These are phyloP conservation scores for Rhodocollybia butyracea DNA, from an alignment of 768 basidiomycete species.

Conservation along the genomic window DNA sequence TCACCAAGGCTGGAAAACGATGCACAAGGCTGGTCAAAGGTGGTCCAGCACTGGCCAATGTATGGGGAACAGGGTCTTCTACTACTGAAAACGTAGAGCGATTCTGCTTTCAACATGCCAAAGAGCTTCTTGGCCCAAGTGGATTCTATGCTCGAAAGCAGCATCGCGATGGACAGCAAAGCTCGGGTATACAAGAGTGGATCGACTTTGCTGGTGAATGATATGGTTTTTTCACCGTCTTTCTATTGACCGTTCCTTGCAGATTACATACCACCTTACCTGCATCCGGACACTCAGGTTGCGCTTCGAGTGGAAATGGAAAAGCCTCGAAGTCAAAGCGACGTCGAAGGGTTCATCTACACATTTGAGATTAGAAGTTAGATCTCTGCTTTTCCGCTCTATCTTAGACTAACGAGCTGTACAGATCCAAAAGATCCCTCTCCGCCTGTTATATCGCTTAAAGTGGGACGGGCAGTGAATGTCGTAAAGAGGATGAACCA, in stretches of 20 bases:
- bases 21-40: constrained; percentile 62
- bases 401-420: not conserved
- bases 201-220: constrained; percentile 56
- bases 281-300: constrained; percentile 57
- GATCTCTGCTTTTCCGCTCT: constrained; percentile 7
- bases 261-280: constrained; percentile 73
- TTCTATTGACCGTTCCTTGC: constrained; percentile 11
- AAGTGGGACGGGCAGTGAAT: constrained; percentile 78
- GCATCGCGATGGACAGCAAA: constrained; percentile 19
- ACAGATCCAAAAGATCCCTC: not conserved
- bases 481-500: constrained; percentile 70
- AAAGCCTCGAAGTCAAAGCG: constrained; percentile 36
- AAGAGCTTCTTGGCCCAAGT: constrained; percentile 45
- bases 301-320: constrained; percentile 55
- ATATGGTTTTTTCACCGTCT: constrained; percentile 8
- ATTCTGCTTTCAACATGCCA: constrained; percentile 67
- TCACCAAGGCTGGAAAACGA: constrained; percentile 60
- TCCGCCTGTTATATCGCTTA: constrained; percentile 49
- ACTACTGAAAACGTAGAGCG: constrained; percentile 29
- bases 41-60: constrained; percentile 20
- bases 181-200: constrained; percentile 30
- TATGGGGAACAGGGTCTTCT: not conserved
- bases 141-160: constrained; percentile 55
- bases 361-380: constrained; percentile 75
- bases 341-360: constrained; percentile 77